Conservation (phyloP, 371 early-diverging fungal species). For the Mucor velutinosus region DNA sequence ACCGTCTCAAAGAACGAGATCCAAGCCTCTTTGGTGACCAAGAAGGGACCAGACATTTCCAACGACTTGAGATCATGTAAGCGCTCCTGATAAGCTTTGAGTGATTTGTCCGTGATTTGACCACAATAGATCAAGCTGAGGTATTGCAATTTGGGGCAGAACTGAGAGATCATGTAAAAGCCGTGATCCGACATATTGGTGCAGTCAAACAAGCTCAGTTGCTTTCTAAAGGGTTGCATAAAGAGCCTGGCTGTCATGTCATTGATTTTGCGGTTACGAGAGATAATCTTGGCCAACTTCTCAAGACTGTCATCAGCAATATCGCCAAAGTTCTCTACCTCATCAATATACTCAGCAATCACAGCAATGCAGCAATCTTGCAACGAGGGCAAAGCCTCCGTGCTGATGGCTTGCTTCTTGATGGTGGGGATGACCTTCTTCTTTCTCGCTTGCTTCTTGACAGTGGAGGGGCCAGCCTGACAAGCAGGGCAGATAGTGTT, state of each 20-base stretch:
- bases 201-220: constrained; percentile 79
- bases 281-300: constrained; percentile 78
- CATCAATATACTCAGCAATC: constrained; percentile 73
- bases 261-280: constrained; percentile 72
- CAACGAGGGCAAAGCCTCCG: constrained; percentile 42
- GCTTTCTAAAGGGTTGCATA: constrained; percentile 59
- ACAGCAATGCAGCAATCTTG: constrained; percentile 73
- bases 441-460: constrained; percentile 23
- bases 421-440: constrained; percentile 27
- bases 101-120: constrained; percentile 61
- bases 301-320: constrained; percentile 69
- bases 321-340: constrained; percentile 83
- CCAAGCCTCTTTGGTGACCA: constrained; percentile 66
- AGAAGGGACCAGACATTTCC: constrained; percentile 74
- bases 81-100: constrained; percentile 48
- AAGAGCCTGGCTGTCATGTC: constrained; percentile 72
- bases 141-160: constrained; percentile 60
- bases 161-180: constrained; percentile 62
- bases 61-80: constrained; percentile 58
- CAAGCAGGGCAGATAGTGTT: constrained; percentile 58
- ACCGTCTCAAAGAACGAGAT: constrained; percentile 57
- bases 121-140: constrained; percentile 81
- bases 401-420: constrained; percentile 23
- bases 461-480: constrained; percentile 21
- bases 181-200: constrained; percentile 64